A percentile compares a stretch with the other conserved stretches of the same genome.
Conservation (phyloP, 2,329 filamentous ascomycete species). For the Penicillium frequentans region DNA sequence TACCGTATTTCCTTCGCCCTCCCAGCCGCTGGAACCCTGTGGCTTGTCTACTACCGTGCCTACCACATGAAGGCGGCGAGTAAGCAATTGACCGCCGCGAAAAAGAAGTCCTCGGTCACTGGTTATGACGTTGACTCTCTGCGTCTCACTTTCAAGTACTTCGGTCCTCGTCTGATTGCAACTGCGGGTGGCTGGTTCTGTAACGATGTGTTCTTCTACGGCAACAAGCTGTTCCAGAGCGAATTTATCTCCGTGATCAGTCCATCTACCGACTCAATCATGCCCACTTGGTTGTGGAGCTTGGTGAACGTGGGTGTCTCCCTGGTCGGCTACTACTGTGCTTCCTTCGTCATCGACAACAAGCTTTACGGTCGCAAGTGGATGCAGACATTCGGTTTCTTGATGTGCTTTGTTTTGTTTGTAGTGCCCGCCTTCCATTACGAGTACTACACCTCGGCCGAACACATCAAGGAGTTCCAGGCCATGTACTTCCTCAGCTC, state of each 20-base stretch:
- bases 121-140: conserved; percentile 90
- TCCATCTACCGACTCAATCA: conserved; percentile 66
- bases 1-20: conserved; percentile 92
- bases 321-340: conserved; percentile 84
- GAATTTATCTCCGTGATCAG: conserved; percentile 86
- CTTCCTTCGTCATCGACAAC: conserved; percentile 87
- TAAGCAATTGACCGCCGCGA: conserved; percentile 76
- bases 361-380: conserved; percentile 94
- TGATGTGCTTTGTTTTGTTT: conserved; percentile 92
- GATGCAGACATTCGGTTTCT: conserved; percentile 94
- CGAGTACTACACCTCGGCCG: conserved; percentile 72
- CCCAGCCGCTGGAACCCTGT: conserved; percentile 84
- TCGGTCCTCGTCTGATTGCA: conserved; percentile 81
- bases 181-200: conserved; percentile 90
- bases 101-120: conserved; percentile 83
- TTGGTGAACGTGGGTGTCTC: conserved; percentile 86
- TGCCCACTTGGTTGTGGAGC: conserved; percentile 90
- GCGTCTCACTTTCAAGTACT: conserved; percentile 74
- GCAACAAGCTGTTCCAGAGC: conserved; percentile 95
- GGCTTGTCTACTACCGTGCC: conserved; percentile 93
- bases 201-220: conserved; percentile 99
- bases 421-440: conserved; percentile 87
- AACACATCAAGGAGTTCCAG: conserved; percentile 84
- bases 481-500: conserved; percentile 97
- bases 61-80: conserved; percentile 91